Percentiles rank a stretch among this genome's conserved stretches.
phyloP scores from a whole-genome alignment of 2,329 filamentous ascomycete genomes.

The Claviceps lovelessii region DNA sequence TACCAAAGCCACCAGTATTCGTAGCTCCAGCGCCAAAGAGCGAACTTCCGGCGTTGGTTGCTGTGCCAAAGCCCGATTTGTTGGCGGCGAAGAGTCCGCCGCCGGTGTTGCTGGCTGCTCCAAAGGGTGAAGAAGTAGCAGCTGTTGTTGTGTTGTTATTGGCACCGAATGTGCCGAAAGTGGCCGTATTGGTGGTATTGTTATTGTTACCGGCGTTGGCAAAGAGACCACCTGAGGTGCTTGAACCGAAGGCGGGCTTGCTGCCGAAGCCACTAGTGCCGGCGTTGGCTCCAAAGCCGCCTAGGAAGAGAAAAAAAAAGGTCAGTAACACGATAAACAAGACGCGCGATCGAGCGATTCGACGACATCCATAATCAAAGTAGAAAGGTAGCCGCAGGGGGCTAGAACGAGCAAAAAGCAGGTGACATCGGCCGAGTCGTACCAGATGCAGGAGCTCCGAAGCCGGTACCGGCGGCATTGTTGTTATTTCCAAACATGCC shows the following conservation, averaged over 20 bases:
- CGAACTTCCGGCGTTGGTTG: constrained; percentile 25
- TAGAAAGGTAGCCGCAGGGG: neutral
- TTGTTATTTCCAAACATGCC: constrained; percentile 30
- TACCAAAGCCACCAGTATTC: constrained; percentile 19
- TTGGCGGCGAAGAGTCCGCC: constrained; percentile 40
- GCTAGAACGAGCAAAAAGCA: neutral
- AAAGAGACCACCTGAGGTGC: constrained; percentile 31
- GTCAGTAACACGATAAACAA: neutral
- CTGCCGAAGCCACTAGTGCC: constrained; percentile 22
- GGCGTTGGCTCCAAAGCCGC: constrained; percentile 24
- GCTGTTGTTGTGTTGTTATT: constrained; percentile 15
- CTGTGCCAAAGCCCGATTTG: constrained; percentile 37
- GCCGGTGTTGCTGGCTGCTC: constrained; percentile 20
- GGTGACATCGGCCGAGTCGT: constrained; percentile 9
- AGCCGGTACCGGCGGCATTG: constrained; percentile 18
- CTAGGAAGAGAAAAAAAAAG: constrained; percentile 6
- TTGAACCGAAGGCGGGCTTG: constrained; percentile 39
- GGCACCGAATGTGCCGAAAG: constrained; percentile 28
- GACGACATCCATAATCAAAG: neutral
- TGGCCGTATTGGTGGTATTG: constrained; percentile 17
- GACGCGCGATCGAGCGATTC: neutral
- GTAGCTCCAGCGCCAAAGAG: constrained; percentile 31
- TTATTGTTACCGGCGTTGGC: constrained; percentile 27
- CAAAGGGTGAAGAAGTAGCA: constrained; percentile 25
- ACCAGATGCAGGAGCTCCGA: constrained; percentile 20